Evolutionary conservation across 257 asterid species (phyloP).

Genomic region (Catharanthus roseus): DNA sequence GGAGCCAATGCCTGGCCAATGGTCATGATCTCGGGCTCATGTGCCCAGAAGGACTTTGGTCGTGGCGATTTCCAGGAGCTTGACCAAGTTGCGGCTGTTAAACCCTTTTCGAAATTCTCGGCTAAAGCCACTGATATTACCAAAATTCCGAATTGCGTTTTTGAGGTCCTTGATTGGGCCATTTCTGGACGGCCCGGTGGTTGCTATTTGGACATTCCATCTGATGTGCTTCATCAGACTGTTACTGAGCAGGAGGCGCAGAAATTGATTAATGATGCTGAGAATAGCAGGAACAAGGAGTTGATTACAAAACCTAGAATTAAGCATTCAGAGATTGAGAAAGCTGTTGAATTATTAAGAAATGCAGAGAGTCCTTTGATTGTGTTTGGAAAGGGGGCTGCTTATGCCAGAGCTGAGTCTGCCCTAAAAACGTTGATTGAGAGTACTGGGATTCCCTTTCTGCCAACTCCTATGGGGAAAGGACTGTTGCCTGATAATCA

Average conservation of each 20-base stretch:
- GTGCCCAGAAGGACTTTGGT: constrained; percentile 63
- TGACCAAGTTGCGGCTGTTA: constrained; percentile 69
- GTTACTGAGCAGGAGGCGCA: constrained; percentile 55
- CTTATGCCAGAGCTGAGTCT: constrained; percentile 59
- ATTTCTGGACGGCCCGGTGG: constrained; percentile 74
- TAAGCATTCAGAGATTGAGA: constrained; percentile 32
- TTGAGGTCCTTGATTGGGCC: constrained; percentile 59
- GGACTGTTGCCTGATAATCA: constrained; percentile 73
- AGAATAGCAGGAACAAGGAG: constrained; percentile 30
- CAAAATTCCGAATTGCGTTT: constrained; percentile 50
- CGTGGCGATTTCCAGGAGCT: constrained; percentile 92
- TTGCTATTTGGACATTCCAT: constrained; percentile 67
- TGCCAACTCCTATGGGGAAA: constrained; percentile 95
- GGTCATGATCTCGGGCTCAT: constrained; percentile 87
- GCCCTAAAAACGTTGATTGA: constrained; percentile 55
- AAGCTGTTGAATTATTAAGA: constrained; percentile 64
- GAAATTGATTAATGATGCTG: constrained; percentile 47
- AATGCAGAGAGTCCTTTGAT: constrained; percentile 80
- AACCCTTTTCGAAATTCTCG: constrained; percentile 70
- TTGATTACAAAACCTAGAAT: constrained; percentile 37
- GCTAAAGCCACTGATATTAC: constrained; percentile 62
- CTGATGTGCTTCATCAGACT: constrained; percentile 72
- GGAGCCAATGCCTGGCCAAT: constrained; percentile 75
- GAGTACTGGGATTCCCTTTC: constrained; percentile 70
- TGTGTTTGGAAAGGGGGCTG: constrained; percentile 91